These are phyloP conservation scores for Asterionellopsis glacialis DNA, from an alignment of 108 stramenopile species.

Conservation along the genomic window DNA sequence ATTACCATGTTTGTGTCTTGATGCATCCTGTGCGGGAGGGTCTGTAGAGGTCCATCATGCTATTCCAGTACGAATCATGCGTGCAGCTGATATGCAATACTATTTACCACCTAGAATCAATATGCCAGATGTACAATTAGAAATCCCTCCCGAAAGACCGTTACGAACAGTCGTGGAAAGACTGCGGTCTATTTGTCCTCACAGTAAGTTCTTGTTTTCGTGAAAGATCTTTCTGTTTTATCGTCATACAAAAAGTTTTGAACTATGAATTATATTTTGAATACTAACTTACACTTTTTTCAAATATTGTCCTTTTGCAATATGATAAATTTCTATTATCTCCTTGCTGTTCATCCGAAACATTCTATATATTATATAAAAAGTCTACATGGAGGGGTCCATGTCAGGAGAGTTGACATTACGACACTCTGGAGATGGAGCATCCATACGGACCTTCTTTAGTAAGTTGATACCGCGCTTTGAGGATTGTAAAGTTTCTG, in stretches of 20 bases:
- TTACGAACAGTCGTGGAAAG: slow-evolving; percentile 70
- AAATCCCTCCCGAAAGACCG: slow-evolving; percentile 60
- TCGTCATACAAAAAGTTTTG: no score
- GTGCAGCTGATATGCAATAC: slow-evolving; percentile 71
- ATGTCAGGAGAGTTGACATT: slow-evolving; percentile 47
- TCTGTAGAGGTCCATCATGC: slow-evolving; percentile 81
- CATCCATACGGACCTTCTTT: slow-evolving; percentile 46
- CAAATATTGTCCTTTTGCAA: neutral
- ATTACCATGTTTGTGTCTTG: slow-evolving; percentile 77
- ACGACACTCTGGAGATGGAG: slow-evolving; percentile 41
- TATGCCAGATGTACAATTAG: slow-evolving; percentile 66
- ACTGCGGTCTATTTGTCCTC: slow-evolving; percentile 54
- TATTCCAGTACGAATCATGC: slow-evolving; percentile 75
- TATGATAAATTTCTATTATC: neutral
- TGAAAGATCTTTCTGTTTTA: neutral
- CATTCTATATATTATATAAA: neutral
- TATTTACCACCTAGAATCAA: slow-evolving; percentile 73
- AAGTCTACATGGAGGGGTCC: slow-evolving; percentile 42
- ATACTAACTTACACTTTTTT: neutral
- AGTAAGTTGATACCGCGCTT: slow-evolving; percentile 23
- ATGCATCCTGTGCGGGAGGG: slow-evolving; percentile 49
- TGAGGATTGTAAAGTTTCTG: slow-evolving; percentile 13
- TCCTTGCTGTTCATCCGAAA: neutral
- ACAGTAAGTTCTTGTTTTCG: slow-evolving; percentile 17
- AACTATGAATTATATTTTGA: no score